Evolutionary conservation across 495 filamentous ascomycete species (phyloP), one percentile per base, ranked within the genome.

Genomic region (Trichoderma reesei): DNA sequence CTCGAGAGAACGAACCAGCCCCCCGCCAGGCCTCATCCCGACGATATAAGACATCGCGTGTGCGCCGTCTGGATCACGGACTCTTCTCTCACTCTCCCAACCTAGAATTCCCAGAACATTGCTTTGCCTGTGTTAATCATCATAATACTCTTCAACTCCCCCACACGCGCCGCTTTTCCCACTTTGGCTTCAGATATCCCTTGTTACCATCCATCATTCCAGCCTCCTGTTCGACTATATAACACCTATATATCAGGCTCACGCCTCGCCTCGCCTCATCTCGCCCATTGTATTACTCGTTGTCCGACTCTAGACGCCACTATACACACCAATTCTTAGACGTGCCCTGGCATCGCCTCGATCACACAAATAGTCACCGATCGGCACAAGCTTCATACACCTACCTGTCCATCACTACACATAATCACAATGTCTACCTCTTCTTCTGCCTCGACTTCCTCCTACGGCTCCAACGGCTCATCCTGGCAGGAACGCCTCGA

Each of bases 401-500:
- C 41, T n/a, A 63, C 3, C 9, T 36, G 7, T 60, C 16, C 59
- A 9, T 34, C 20, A 60, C 31, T 1, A 6, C 7, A 60, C 59
- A 60, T 26, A 37, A 33, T n/a, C 38, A 46, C 20, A 34, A 63
- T 46, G 41, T 34, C 41, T 46, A 9, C 41, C 13, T 11, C 61
- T 31, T 42, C 61, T 9, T 42, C 41, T 34, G 9, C 41, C 26
- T 42, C 61, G 3, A 39, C 37, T 34, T 59, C 13, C 54, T 26
- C 54, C 54, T 11, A 6, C 54, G 3, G 26, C 33, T 37, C 13
- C 59, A 36, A 14, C 34, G 33, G 59, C 59, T 9, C 26, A 31
- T 26, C 41, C 10, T 75, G 73, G 73, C 73, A 75, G 60, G 73
- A 75, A 48, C 72, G 68, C 62, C 69, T 75, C 38, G 66, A 72